Evolutionary conservation across 495 filamentous ascomycete genomes (phyloP).

Genomic region (Melanomma pulvis-pyrius): DNA sequence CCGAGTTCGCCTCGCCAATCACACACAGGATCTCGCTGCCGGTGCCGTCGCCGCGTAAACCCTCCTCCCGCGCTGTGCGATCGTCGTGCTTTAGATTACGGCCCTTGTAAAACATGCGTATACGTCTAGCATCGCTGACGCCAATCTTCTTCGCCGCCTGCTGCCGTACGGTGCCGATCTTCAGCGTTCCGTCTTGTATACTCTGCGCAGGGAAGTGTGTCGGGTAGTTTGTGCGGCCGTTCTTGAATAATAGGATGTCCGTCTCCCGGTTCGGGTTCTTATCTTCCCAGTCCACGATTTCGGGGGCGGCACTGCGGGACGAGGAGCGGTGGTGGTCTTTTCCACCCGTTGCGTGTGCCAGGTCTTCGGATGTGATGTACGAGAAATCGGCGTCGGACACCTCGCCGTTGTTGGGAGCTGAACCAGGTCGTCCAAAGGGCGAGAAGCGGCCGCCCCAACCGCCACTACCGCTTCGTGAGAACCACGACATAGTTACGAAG

Average conservation of each 20-base stretch:
- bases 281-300: slow-evolving; percentile 41
- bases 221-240: slow-evolving; percentile 70
- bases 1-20: slow-evolving; percentile 51
- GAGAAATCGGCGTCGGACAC: slow-evolving; percentile 78
- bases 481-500: slow-evolving; percentile 65
- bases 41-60: slow-evolving; percentile 63
- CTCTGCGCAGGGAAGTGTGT: slow-evolving; percentile 79
- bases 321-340: slow-evolving; percentile 45
- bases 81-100: slow-evolving; percentile 69
- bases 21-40: slow-evolving; percentile 75
- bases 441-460: slow-evolving; percentile 53
- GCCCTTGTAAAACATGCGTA: slow-evolving; percentile 84
- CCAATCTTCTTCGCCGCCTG: slow-evolving; percentile 66
- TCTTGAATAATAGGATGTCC: slow-evolving; percentile 75
- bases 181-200: slow-evolving; percentile 76
- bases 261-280: slow-evolving; percentile 54
- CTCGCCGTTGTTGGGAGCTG: slow-evolving; percentile 38
- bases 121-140: slow-evolving; percentile 59
- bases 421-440: slow-evolving; percentile 55
- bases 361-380: slow-evolving; percentile 76
- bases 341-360: slow-evolving; percentile 12
- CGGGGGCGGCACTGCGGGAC: slow-evolving; percentile 40
- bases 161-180: slow-evolving; percentile 66
- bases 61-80: slow-evolving; percentile 69
- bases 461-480: slow-evolving; percentile 51